phyloP scores from a whole-genome alignment of 768 basidiomycete genomes.

The Leucocoprinus leucothites region DNA sequence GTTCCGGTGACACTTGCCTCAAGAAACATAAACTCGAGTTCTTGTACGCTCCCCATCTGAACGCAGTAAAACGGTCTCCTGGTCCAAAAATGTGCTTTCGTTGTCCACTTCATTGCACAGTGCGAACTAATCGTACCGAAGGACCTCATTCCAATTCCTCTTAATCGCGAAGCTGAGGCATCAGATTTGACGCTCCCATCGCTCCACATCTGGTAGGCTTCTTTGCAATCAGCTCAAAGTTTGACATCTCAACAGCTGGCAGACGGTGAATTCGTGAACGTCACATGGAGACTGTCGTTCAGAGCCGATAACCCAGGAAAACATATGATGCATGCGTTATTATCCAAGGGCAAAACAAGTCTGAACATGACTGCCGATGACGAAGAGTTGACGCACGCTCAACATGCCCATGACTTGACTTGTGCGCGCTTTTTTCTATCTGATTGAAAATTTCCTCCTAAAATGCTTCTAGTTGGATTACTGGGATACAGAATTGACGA shows the following conservation, averaged over 20 bases:
- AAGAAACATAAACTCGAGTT: slow-evolving; percentile 12
- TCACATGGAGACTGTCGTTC: slow-evolving; percentile 31
- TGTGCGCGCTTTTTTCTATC: slow-evolving; percentile 17
- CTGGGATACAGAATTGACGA: slow-evolving; percentile 25
- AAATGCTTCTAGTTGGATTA: slow-evolving; percentile 20
- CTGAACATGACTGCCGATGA: slow-evolving; percentile 23
- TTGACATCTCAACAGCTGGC: too few relatives aligned
- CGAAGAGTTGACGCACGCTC: slow-evolving; percentile 17
- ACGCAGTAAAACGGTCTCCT: slow-evolving; percentile 16
- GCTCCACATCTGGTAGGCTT: too few relatives aligned
- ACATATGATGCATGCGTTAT: slow-evolving; percentile 15
- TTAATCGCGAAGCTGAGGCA: slow-evolving; percentile 27
- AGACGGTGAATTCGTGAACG: slow-evolving; percentile 21
- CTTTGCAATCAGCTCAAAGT: too few relatives aligned
- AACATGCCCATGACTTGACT: slow-evolving; percentile 20
- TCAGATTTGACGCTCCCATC: background rate
- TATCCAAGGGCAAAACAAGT: background rate
- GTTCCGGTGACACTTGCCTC: too few relatives aligned
- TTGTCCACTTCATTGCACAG: background rate
- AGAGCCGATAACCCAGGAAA: slow-evolving; percentile 23
- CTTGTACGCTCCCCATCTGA: slow-evolving; percentile 31
- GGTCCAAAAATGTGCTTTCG: slow-evolving; percentile 26
- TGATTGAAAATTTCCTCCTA: background rate
- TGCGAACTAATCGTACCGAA: slow-evolving; percentile 6
- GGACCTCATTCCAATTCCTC: slow-evolving; percentile 30